Evolutionary conservation across 2,329 filamentous ascomycete species (phyloP).

Genomic region (Alternaria longipes): DNA sequence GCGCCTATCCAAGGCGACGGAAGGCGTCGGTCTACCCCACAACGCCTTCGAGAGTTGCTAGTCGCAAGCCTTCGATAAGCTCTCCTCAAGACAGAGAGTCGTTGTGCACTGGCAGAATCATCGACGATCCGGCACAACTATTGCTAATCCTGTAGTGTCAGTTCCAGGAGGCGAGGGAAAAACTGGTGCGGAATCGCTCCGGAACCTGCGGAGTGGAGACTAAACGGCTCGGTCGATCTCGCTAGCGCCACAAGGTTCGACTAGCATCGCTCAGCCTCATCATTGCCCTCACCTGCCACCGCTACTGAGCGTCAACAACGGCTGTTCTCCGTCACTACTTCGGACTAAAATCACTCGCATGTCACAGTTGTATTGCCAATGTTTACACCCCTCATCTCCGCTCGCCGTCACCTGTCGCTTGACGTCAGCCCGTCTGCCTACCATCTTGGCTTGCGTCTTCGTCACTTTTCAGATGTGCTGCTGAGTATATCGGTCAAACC

Average conservation of each 20-base stretch:
- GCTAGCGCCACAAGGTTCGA: conserved; percentile 7
- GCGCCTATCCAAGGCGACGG: neutral
- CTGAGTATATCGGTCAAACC: neutral
- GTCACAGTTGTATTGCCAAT: conserved; percentile 6
- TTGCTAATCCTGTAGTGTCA: neutral
- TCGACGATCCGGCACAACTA: neutral
- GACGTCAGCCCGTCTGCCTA: conserved; percentile 2
- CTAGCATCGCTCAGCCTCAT: conserved; percentile 15
- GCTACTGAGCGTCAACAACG: conserved; percentile 5
- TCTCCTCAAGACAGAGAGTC: conserved; percentile 1
- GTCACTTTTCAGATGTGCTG: neutral
- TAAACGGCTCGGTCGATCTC: conserved; percentile 21
- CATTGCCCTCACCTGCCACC: neutral
- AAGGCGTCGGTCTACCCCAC: neutral
- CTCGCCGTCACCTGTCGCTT: neutral
- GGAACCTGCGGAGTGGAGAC: conserved; percentile 8
- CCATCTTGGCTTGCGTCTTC: neutral
- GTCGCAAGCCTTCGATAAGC: neutral
- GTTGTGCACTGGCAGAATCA: neutral
- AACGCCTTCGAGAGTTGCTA: neutral
- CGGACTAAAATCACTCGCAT: neutral
- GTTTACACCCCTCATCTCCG: neutral
- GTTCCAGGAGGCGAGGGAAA: conserved; percentile 8
- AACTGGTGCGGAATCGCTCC: conserved; percentile 5
- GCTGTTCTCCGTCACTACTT: conserved; percentile 3